Evolutionary conservation across 768 basidiomycete species (phyloP), one percentile per base, ranked within the genome.

Genomic region (Clitopilus passeckerianus): DNA sequence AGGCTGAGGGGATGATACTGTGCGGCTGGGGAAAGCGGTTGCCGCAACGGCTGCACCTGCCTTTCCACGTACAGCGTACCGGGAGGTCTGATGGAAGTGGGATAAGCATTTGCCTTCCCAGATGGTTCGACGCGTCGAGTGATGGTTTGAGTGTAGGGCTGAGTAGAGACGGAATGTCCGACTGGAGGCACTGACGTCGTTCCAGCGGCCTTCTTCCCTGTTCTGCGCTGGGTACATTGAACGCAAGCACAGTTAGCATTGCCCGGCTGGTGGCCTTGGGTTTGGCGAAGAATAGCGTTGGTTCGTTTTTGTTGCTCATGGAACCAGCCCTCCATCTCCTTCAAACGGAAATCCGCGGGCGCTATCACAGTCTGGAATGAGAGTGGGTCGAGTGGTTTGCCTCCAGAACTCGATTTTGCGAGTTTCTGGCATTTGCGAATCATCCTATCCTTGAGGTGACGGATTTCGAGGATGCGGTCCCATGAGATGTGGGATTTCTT

Each of bases 291-390:
- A 20, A 66, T 30, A 15, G 69, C 65, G 8, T 71, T 71, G 16
- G 71, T 70, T 34, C 76, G 76, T 62, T 76, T 77, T 54, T 81
- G 79, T 57, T 86, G 82, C 30, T 80, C 75, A 59, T 82, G 77
- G 65, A 88, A 82, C 89, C 89, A 91, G 59, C 83, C 84, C 66
- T 91, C 89, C 83, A 91, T 88, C 70, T 89, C 88, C 71, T 88
- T 88, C 35, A 90, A 71, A 18, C 87, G 80, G 67, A 91, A 91
- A 68, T 91, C 89, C 34, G 80, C 67, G 2, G 89, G 87, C 0
- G 89, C 87, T 54, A 87, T 77, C 37, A 89, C 72, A 10, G 86
- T 86, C 61, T 85, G 84, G 71, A 89, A 90, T 33, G 80, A 75
- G 57, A 77, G 72, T 16, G 71, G 69, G 34, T 77, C 70, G 54